Evolutionary conservation across 140 eudicot species (phyloP).

Genomic region (Oenanthe javanica): DNA sequence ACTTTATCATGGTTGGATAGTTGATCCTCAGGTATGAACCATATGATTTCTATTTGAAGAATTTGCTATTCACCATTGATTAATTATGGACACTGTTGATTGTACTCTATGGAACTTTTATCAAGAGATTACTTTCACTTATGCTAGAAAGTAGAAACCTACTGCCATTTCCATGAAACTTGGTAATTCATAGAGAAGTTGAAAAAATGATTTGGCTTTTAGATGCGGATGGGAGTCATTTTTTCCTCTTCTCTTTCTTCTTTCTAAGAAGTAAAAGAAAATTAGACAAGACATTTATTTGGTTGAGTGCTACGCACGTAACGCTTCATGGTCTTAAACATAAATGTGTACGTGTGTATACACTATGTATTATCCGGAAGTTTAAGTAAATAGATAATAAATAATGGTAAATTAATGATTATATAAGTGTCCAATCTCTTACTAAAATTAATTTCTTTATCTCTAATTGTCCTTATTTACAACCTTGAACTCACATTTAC

Average conservation of each 20-base stretch:
- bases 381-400: neutral
- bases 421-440: neutral
- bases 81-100: neutral
- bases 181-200: neutral
- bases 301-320: neutral
- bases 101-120: neutral
- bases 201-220: neutral
- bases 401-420: neutral
- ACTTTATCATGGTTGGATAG: slow-evolving; percentile 95
- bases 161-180: neutral
- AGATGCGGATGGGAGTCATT: neutral
- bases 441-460: neutral
- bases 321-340: neutral
- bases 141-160: neutral
- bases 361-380: neutral
- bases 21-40: slow-evolving; percentile 84
- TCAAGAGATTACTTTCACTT: neutral
- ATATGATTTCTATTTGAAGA: neutral
- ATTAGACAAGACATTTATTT: neutral
- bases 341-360: neutral
- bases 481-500: neutral
- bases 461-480: neutral
- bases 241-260: neutral
- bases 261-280: neutral
- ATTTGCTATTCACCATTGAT: neutral